Conservation (phyloP, 2,329 filamentous ascomycete species). For the Blastomyces parvus region DNA sequence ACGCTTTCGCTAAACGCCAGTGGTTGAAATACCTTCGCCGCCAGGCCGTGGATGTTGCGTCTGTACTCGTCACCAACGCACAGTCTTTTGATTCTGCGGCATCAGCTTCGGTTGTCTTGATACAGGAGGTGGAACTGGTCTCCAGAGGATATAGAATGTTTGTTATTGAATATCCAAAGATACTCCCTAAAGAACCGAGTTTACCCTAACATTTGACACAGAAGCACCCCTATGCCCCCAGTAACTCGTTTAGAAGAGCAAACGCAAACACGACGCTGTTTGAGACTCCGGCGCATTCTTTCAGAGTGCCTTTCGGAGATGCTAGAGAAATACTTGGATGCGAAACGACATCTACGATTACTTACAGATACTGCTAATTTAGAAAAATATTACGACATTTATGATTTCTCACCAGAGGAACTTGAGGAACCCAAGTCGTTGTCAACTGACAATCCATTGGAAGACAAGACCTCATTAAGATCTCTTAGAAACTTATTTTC, state of each 20-base stretch:
- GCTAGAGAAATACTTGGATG: conserved; percentile 62
- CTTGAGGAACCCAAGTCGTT: conserved; percentile 59
- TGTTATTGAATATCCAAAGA: conserved; percentile 24
- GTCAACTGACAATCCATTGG: conserved; percentile 56
- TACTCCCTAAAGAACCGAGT: background rate
- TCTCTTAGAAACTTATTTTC: conserved; percentile 73
- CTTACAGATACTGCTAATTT: conserved; percentile 73
- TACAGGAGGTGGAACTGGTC: conserved; percentile 93
- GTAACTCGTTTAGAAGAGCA: conserved; percentile 82
- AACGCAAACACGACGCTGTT: conserved; percentile 66
- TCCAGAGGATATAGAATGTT: conserved; percentile 81
- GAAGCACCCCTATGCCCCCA: conserved; percentile 82
- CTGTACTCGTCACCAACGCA: conserved; percentile 59
- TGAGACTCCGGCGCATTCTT: conserved; percentile 67
- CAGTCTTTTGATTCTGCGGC: conserved; percentile 73
- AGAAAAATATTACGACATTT: conserved; percentile 86
- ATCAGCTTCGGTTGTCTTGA: conserved; percentile 65
- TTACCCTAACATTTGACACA: conserved; percentile 31
- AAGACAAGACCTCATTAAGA: conserved; percentile 68
- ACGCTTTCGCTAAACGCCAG: conserved; percentile 65
- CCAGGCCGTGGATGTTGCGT: conserved; percentile 61
- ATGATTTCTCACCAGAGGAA: conserved; percentile 66
- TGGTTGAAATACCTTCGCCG: conserved; percentile 71
- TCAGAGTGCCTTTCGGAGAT: conserved; percentile 59
- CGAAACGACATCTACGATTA: conserved; percentile 57